Conservation (phyloP, 352 stramenopile genomes). For the Globisporangium echinulatum region DNA sequence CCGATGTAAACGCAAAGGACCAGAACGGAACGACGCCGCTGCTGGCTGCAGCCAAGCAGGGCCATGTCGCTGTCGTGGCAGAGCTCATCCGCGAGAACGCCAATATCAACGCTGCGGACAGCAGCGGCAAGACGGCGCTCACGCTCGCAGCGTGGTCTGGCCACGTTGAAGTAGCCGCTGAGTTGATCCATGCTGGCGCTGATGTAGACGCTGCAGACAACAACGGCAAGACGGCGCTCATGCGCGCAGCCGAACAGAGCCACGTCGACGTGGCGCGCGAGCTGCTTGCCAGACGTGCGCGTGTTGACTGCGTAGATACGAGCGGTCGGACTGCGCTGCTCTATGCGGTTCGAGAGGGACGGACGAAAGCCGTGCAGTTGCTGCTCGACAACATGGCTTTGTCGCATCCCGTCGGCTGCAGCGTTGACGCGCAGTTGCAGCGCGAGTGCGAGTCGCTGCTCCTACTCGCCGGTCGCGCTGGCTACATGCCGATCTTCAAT, state of each 20-base stretch:
- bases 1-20: neutral
- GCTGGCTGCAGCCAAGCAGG: neutral
- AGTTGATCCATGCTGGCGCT: neutral
- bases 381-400: no score
- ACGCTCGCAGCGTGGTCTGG: neutral
- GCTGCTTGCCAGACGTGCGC: no score
- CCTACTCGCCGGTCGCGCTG: neutral
- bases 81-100: neutral
- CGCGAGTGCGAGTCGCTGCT: neutral
- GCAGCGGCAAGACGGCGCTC: neutral
- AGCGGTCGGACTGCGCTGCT: neutral
- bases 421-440: no score
- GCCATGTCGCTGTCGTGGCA: neutral
- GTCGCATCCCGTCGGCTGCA: no score
- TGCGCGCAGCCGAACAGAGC: neutral
- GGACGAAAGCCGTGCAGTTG: no score
- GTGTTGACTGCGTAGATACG: no score
- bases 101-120: neutral
- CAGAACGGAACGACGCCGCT: neutral
- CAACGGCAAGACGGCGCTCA: neutral
- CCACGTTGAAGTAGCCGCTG: neutral
- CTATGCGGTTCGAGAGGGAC: neutral
- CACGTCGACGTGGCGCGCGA: no score
- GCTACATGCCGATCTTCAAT: neutral
- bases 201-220: neutral